Evolutionary conservation across 306 rosid species (phyloP), one percentile per base, ranked within the genome.

Genomic region (Oemleria cerasiformis): DNA sequence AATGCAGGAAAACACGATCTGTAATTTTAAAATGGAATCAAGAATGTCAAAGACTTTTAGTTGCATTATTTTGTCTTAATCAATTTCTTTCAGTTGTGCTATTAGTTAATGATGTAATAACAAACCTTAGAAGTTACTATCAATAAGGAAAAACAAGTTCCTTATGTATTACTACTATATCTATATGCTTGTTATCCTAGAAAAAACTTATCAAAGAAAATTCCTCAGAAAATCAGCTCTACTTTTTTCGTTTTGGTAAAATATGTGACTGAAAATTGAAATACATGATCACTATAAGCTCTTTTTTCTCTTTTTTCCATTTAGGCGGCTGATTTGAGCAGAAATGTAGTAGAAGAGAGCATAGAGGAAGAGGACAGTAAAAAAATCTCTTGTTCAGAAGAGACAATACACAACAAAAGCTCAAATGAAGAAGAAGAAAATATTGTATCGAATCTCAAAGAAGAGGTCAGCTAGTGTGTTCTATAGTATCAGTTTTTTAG

Each of bases 191-290:
- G n/a, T n/a, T n/a, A n/a, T n/a, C n/a, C n/a, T 45, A 40, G 56
- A 64, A 47, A 56, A 56, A n/a, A 12, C 45, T 2, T n/a, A n/a
- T n/a, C n/a, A 30, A 53, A 60, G 78, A 78, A 13, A 54, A 30
- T 41, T 13, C 54, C 48, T 62, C 50, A 20, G 76, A 77, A 65
- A 16, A 62, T 63, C 78, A 81, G 81, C 81, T 76, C 17, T 21
- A 16, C 74, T 58, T 59, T n/a, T n/a, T n/a, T n/a, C n/a, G n/a
- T n/a, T n/a, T 25, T 25, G 30, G 30, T 25, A 25, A 25, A 25
- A 25, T 25, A 2, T 25, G 30, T 25, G 30, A 25, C 30, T 25
- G 30, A 25, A 25, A 25, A 25, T 67, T 20, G 21, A 6, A 62
- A n/a, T 19, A 42, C 11, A 10, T 54, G 16, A 11, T n/a, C 16